Percentiles rank a stretch among this genome's conserved stretches.
phyloP scores from a whole-genome alignment of 106 monocot genomes.

The Narthecium ossifragum region DNA sequence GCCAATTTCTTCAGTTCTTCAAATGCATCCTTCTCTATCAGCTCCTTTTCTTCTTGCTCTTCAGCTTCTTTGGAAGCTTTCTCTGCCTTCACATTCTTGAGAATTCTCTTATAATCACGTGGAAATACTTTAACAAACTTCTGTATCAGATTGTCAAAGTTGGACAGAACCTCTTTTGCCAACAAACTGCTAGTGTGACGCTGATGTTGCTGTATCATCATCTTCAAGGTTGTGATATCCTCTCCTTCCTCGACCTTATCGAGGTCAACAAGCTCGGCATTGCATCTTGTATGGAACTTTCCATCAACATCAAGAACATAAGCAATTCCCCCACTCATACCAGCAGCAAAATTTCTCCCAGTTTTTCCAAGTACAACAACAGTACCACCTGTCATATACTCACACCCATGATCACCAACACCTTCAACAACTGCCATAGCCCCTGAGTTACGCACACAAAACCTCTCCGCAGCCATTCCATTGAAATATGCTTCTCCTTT shows the following conservation, averaged over 20 bases:
- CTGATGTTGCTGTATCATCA: constrained; percentile 98
- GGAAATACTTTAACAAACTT: constrained; percentile 97
- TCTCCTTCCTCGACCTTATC: constrained; percentile 85
- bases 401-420: constrained; percentile 97
- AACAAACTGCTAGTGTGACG: constrained; percentile 67
- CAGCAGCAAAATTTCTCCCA: constrained; percentile 97
- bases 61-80: constrained; percentile 59
- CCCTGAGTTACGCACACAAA: constrained; percentile 96
- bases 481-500: constrained; percentile 97
- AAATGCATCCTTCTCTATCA: constrained; percentile 69
- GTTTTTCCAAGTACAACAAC: constrained; percentile 91
- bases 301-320: constrained; percentile 83
- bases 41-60: constrained; percentile 46
- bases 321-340: constrained; percentile 98
- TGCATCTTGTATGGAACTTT: constrained; percentile 64
- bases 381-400: constrained; percentile 97
- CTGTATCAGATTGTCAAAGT: constrained; percentile 59
- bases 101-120: constrained; percentile 85
- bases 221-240: constrained; percentile 66
- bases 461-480: constrained; percentile 99
- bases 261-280: constrained; percentile 78
- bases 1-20: constrained; percentile 62
- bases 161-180: constrained; percentile 61
- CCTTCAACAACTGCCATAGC: constrained; percentile 97
- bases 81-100: constrained; percentile 61